phyloP scores from a whole-genome alignment of 768 basidiomycete genomes.

The Suillus lakei region DNA sequence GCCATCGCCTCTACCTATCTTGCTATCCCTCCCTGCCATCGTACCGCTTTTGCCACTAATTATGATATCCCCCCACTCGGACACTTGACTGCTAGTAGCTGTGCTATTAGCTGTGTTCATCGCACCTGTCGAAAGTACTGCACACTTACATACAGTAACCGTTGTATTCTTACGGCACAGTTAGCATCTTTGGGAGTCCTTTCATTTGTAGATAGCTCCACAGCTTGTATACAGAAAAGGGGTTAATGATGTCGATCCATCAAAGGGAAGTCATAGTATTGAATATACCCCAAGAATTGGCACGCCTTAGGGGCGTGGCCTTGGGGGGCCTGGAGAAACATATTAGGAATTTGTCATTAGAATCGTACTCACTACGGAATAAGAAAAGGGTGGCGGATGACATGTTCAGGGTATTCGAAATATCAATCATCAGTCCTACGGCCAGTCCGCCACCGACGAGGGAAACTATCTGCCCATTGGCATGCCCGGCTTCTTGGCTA shows the following conservation, averaged over 20 bases:
- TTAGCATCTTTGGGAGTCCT: neutral
- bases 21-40: neutral
- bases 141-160: conserved; percentile 2
- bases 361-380: conserved; percentile 10
- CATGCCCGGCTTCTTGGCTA: conserved; percentile 3
- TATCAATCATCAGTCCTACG: conserved; percentile 15
- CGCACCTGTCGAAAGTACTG: neutral
- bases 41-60: conserved; percentile 12
- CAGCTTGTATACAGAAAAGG: conserved; percentile 10
- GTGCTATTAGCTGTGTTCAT: conserved; percentile 9
- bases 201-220: conserved; percentile 17
- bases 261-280: conserved; percentile 2
- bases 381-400: neutral
- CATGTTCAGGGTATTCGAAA: conserved; percentile 1
- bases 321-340: conserved; percentile 4
- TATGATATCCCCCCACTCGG: conserved; percentile 2
- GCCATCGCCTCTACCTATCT: conserved; percentile 1
- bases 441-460: conserved; percentile 13
- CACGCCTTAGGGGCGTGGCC: conserved; percentile 12
- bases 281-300: conserved; percentile 8
- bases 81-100: conserved; percentile 12
- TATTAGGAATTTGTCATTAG: conserved; percentile 8
- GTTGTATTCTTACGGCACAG: conserved; percentile 8
- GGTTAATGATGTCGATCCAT: conserved; percentile 9
- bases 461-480: neutral